Percentiles rank a stretch among this genome's conserved stretches.
phyloP scores from a whole-genome alignment of 192 early-diverging fungal species.

The Dissophora globulifera region DNA sequence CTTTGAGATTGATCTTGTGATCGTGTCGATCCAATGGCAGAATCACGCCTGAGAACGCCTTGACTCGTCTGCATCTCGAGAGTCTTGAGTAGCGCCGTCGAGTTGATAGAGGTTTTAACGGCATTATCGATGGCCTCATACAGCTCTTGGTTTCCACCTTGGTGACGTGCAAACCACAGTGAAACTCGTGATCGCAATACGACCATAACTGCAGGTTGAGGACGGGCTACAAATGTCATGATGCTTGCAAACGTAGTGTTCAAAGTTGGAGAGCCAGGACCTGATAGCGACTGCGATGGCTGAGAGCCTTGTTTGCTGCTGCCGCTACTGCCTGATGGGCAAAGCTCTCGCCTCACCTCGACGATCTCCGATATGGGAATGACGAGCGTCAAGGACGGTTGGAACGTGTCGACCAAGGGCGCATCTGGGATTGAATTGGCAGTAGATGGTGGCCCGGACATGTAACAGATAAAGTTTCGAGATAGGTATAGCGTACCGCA shows the following conservation, averaged over 20 bases:
- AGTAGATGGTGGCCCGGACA: slow-evolving; percentile 7
- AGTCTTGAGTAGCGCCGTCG: slow-evolving; percentile 16
- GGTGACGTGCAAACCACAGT: slow-evolving; percentile 23
- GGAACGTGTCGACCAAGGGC: not conserved
- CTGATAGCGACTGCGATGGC: not conserved
- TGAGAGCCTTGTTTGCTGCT: too few relatives aligned
- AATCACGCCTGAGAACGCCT: not conserved
- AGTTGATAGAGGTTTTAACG: not conserved
- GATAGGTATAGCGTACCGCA: slow-evolving; percentile 23
- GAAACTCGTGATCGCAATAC: slow-evolving; percentile 13
- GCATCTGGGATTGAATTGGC: not conserved
- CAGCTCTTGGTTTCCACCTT: slow-evolving; percentile 26
- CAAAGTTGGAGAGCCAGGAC: not conserved
- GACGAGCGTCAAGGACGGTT: slow-evolving; percentile 12
- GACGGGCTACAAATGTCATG: slow-evolving; percentile 25
- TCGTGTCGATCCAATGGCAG: not conserved
- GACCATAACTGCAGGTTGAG: slow-evolving; percentile 11
- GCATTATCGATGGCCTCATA: slow-evolving; percentile 19
- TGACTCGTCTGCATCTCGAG: slow-evolving; percentile 32
- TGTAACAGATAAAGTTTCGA: slow-evolving; percentile 37
- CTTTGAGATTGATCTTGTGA: slow-evolving; percentile 10
- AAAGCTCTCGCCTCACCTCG: slow-evolving; percentile 32
- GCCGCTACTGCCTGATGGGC: slow-evolving; percentile 11
- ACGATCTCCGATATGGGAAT: slow-evolving; percentile 34
- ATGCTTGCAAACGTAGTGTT: slow-evolving; percentile 17